Conservation (phyloP, 192 early-diverging fungal species). For the Backusella morwellensis region DNA sequence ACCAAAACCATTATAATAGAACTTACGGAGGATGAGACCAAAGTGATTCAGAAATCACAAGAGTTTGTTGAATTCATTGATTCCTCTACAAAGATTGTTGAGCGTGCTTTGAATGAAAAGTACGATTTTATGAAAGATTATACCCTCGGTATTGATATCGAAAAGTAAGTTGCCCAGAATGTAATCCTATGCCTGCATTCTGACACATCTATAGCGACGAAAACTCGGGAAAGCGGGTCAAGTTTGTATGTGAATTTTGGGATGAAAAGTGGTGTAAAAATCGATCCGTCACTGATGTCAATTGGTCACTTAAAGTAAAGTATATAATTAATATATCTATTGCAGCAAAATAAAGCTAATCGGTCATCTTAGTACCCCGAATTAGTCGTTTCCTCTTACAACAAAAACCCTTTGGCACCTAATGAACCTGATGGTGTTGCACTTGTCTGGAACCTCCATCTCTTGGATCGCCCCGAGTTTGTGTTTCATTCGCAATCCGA, state of each 20-base stretch:
- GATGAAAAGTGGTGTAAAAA: slow-evolving; percentile 85
- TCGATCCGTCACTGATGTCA: slow-evolving; percentile 88
- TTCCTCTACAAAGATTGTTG: slow-evolving; percentile 80
- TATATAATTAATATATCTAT: neutral
- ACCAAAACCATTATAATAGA: slow-evolving; percentile 31
- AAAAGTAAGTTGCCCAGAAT: slow-evolving; percentile 36
- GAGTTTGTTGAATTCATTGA: slow-evolving; percentile 90
- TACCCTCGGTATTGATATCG: slow-evolving; percentile 59
- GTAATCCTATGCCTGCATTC: neutral
- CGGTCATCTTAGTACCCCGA: slow-evolving; percentile 68
- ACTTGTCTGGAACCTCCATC: slow-evolving; percentile 90
- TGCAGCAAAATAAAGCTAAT: too few relatives aligned
- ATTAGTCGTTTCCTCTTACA: slow-evolving; percentile 86
- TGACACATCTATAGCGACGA: slow-evolving; percentile 43
- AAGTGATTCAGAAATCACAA: slow-evolving; percentile 68
- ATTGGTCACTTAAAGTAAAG: slow-evolving; percentile 82
- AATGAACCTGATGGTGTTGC: slow-evolving; percentile 96
- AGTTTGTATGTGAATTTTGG: slow-evolving; percentile 68
- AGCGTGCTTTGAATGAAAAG: slow-evolving; percentile 81
- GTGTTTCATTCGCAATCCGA: slow-evolving; percentile 91
- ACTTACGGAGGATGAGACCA: slow-evolving; percentile 84
- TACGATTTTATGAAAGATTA: slow-evolving; percentile 97
- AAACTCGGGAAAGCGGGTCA: slow-evolving; percentile 64
- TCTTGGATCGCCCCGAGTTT: slow-evolving; percentile 90
- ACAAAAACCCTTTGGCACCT: slow-evolving; percentile 80